Percentiles rank a stretch among this genome's conserved stretches.
phyloP scores from a whole-genome alignment of 495 filamentous ascomycete genomes.

The Penicillium lividum region DNA sequence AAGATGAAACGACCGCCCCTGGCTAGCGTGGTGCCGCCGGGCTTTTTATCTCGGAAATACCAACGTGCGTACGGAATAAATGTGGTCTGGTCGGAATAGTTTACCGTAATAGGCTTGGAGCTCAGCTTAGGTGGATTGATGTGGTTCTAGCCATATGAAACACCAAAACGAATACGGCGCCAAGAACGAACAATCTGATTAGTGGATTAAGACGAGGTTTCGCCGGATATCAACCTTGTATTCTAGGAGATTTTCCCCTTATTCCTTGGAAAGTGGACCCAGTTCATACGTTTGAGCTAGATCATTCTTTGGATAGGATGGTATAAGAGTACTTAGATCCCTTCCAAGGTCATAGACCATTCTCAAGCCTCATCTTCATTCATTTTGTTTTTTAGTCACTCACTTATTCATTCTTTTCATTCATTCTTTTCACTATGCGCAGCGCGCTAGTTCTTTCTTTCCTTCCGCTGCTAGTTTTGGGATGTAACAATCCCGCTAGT shows the following conservation, averaged over 20 bases:
- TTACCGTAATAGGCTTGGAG: background rate
- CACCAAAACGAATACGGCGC: background rate
- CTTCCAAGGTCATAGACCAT: background rate
- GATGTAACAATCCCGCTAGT: constrained; percentile 28
- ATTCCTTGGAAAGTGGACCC: background rate
- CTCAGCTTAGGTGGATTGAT: background rate
- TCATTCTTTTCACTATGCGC: constrained; percentile 35
- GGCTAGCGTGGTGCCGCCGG: background rate
- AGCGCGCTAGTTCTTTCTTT: constrained; percentile 33
- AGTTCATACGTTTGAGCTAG: constrained; percentile 3
- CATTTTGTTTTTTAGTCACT: background rate
- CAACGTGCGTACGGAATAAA: background rate
- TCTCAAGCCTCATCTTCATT: constrained; percentile 1
- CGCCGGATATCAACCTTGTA: background rate
- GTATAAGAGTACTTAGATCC: background rate
- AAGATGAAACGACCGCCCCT: background rate
- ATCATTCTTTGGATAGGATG: background rate
- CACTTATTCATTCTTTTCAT: constrained; percentile 14
- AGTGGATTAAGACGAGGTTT: background rate
- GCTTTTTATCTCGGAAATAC: background rate
- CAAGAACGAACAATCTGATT: background rate
- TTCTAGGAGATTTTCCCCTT: background rate
- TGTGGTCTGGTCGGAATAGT: background rate
- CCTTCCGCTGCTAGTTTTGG: constrained; percentile 28
- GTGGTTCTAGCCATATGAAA: background rate